Percentiles rank a stretch among this genome's conserved stretches.
Conservation (phyloP, 805 yeast genomes). For the Deakozyma indianensis region DNA sequence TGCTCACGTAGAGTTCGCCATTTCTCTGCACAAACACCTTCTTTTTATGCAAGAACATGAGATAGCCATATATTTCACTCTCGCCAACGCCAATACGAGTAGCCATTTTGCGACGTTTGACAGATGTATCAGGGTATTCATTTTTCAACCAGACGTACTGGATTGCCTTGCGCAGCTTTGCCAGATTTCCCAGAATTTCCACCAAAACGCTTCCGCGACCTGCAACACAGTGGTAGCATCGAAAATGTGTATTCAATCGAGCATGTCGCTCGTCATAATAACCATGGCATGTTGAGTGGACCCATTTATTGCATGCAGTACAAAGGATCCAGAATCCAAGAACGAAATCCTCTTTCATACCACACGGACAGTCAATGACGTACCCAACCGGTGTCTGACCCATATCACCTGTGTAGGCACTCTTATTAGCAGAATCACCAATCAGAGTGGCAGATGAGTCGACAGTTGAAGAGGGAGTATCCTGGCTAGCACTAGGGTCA, state of each 20-base stretch:
- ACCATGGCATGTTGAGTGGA: conserved; percentile 31
- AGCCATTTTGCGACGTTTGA: not conserved
- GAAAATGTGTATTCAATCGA: not conserved
- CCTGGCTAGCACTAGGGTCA: no score
- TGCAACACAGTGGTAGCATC: not conserved
- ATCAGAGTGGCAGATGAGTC: no score
- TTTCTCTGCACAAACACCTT: not conserved
- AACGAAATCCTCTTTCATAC: not conserved
- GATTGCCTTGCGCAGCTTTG: not conserved
- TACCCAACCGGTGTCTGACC: no score
- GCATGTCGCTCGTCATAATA: not conserved
- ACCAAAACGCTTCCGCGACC: not conserved
- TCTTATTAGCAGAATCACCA: no score
- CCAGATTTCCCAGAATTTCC: not conserved
- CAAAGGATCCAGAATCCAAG: conserved; percentile 37
- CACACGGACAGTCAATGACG: no score
- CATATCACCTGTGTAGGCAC: no score
- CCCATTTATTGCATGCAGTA: conserved; percentile 39
- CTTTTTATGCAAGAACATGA: not conserved
- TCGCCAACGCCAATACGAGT: not conserved
- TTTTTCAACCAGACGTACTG: conserved; percentile 1
- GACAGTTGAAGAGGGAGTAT: no score
- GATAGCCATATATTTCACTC: not conserved
- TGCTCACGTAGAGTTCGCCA: not conserved
- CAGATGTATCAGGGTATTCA: not conserved